Base-by-base conservation (phyloP, 345 rosid species). In the Rhizophora mangle region DNA sequence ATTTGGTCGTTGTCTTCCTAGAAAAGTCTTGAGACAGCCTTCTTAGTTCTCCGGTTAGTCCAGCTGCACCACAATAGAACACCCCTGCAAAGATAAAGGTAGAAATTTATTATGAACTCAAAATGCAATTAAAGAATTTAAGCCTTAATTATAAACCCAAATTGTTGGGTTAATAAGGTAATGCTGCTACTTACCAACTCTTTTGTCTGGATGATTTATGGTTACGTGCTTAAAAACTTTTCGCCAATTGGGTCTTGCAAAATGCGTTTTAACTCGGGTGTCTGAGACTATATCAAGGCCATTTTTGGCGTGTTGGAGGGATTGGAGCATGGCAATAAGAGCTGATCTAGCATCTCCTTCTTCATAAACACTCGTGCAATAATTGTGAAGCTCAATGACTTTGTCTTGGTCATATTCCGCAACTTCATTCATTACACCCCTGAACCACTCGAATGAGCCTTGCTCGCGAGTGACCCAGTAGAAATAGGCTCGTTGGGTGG, bases 301-400 rank as follows among this genome's bases (percentile, higher is more conserved):
- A 67, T 57, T 88, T 68, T 88, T 90, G 64, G 89, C 96, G 31
- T 83, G 93, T 24, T 90, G 86, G 46, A 90, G 75, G 20, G 93
- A 86, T 63, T 90, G 96, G 26, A 90, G 87, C 96, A 88, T 90
- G 6, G 91, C 79, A 76, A 90, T 88, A 60, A 83, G 51, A 24
- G 96, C 93, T 0, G 96, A 90, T n/a, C 93, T 75, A n/a, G 96
- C 93, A 37, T 89, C 96, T 8, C 92, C 96, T 80, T 89, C 96
- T 74, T 89, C 93, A 18, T 85, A 88, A 39, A 90, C 91, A 52
- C 93, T 90, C 0, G 89, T 88, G 75, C 89, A 86, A 53, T 90
- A 86, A 58, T 90, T 90, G 60, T 86, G 91, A 51, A 90, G 86
- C 67, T 90, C 96, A 32, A 88, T 86, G 19, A 88, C 74, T 30